phyloP scores from a whole-genome alignment of 345 rosid species.

The Corchorus olitorius region DNA sequence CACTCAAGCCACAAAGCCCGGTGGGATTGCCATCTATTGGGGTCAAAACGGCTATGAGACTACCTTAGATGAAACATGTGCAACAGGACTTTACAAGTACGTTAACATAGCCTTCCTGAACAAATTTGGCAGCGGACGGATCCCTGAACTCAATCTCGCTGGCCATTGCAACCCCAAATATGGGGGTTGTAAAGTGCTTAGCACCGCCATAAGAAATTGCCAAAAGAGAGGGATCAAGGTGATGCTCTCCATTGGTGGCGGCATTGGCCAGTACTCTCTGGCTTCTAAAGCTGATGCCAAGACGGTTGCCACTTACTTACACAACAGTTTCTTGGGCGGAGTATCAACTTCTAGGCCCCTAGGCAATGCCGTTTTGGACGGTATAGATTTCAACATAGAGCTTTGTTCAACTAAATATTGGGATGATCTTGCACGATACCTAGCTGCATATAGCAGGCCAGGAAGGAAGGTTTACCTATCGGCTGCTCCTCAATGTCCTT shows the following conservation, averaged over 20 bases:
- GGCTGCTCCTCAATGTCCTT: slow-evolving; percentile 52
- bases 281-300: slow-evolving; percentile 47
- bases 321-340: slow-evolving; percentile 51
- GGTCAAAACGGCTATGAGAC: slow-evolving; percentile 67
- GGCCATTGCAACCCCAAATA: slow-evolving; percentile 53
- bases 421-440: slow-evolving; percentile 48
- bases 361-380: slow-evolving; percentile 56
- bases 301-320: slow-evolving; percentile 40
- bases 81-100: slow-evolving; percentile 41
- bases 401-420: slow-evolving; percentile 42
- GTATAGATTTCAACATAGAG: slow-evolving; percentile 60
- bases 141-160: slow-evolving; percentile 52
- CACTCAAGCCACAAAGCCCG: slow-evolving; percentile 15
- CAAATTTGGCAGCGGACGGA: slow-evolving; percentile 30
- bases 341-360: slow-evolving; percentile 48
- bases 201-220: slow-evolving; percentile 43
- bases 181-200: slow-evolving; percentile 35
- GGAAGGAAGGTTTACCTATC: slow-evolving; percentile 54
- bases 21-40: slow-evolving; percentile 48
- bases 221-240: slow-evolving; percentile 55
- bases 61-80: slow-evolving; percentile 44
- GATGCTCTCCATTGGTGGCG: slow-evolving; percentile 14
- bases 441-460: slow-evolving; percentile 31
- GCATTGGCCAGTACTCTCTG: slow-evolving; percentile 46
- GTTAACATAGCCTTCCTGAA: too few species aligned